Evolutionary conservation across 2,329 filamentous ascomycete genomes (phyloP).

Genomic region (Cercospora sojina): DNA sequence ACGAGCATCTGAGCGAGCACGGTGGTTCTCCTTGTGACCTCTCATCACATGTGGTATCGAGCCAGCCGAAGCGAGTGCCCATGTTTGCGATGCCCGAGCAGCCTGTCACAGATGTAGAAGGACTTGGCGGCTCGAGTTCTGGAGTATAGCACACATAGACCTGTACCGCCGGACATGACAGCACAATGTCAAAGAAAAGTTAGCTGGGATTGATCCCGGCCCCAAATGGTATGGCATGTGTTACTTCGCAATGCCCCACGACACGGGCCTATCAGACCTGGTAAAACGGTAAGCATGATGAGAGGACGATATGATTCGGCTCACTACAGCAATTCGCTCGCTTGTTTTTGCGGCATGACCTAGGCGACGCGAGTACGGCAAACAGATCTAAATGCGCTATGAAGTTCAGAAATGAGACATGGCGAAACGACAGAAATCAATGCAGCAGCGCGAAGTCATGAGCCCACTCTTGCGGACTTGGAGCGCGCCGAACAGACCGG

Average conservation of each 20-base stretch:
- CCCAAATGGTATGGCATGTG: neutral
- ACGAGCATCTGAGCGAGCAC: conserved; percentile 26
- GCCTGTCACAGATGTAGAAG: conserved; percentile 42
- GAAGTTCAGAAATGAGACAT: neutral
- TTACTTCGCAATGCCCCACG: neutral
- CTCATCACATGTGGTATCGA: conserved; percentile 29
- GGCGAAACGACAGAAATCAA: neutral
- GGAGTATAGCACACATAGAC: neutral
- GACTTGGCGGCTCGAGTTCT: conserved; percentile 10
- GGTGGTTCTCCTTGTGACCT: conserved; percentile 28
- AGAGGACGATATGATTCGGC: neutral
- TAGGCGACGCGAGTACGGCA: neutral
- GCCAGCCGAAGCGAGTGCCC: conserved; percentile 38
- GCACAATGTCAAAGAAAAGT: neutral
- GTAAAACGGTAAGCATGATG: neutral
- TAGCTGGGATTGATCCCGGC: neutral
- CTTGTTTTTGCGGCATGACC: neutral
- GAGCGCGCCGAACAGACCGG: neutral
- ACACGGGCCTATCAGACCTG: neutral
- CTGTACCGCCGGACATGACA: neutral
- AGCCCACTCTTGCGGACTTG: neutral
- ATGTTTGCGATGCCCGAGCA: conserved; percentile 47
- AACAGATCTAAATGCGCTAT: neutral
- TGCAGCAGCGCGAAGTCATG: neutral
- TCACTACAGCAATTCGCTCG: neutral